Base-by-base conservation (phyloP, 2,329 filamentous ascomycete species). In the Calycina herbarum region DNA sequence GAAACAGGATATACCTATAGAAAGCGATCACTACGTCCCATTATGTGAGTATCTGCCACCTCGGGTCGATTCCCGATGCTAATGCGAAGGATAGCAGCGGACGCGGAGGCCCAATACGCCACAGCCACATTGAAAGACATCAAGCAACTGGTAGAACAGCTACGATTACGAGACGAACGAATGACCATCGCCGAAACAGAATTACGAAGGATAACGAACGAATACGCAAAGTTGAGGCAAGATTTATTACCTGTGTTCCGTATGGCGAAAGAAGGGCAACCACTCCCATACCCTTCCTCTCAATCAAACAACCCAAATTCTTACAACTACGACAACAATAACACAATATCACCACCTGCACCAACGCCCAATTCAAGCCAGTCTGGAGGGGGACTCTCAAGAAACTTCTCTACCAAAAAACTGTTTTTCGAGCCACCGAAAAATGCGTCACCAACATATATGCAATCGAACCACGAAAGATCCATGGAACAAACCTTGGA, bases 51-150 rank as follows among this genome's bases (percentile, higher is more conserved):
- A 24, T 33, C 5, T 20, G 24, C 4, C 20, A 17, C 29, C 17
- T 56, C 24, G 40, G 24, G 7, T 5, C 48, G 20, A 48, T 13
- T n/a, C 24, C 15, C 33, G 8, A 40, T 66, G 63, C 71, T 77
- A 64, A 74, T 67, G 60, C 58, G 27, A 40, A 42, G 33, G 64
- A 63, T 75, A 97, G 94, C 95, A 70, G 94, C 93, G 76, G 95
- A 97, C 76, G 91, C 91, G 70, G 91, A 94, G 76, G 89, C 88
- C 57, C 89, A 94, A 77, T 93, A 96, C 75, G 88, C 92, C 64
- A 91, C 89, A 51, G 94, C 94, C 5, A 97, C 94, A 0, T 88
- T 97, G 71, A 94, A 97, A 74, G 95, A 99, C 75, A 93, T 99
- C 74, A 91, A 92, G 70, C 89, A 94, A 62, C 85, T 99, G 24